Conservation (phyloP, 2,329 filamentous ascomycete genomes). For the Colletotrichum ledebouriae region DNA sequence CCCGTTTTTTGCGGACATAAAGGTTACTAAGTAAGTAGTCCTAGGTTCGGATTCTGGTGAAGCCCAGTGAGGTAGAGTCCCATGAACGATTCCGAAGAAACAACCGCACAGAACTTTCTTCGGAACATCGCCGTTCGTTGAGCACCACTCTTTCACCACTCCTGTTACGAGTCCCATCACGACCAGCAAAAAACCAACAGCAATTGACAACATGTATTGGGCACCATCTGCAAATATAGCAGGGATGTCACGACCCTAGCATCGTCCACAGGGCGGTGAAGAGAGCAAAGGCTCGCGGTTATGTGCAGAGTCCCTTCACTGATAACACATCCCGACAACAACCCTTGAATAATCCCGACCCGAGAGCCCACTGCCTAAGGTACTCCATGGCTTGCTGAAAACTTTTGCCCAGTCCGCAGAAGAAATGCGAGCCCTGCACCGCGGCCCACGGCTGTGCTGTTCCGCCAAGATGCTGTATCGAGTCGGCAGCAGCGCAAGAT, state of each 20-base stretch:
- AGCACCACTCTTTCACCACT: neutral
- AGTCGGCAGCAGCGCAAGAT: constrained; percentile 6
- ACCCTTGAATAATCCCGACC: constrained; percentile 15
- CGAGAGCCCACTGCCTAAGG: constrained; percentile 6
- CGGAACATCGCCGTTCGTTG: constrained; percentile 21
- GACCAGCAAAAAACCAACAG: neutral
- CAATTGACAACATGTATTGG: constrained; percentile 7
- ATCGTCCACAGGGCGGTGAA: constrained; percentile 32
- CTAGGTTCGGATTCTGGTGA: neutral
- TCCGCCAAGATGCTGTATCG: constrained; percentile 1
- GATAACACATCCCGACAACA: constrained; percentile 22
- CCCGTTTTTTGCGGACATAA: no score
- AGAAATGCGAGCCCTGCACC: constrained; percentile 9
- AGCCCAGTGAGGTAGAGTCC: neutral
- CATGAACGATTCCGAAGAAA: no score
- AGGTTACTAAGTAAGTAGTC: no score
- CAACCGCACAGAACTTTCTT: neutral
- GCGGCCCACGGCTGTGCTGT: constrained; percentile 13
- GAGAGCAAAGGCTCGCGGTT: constrained; percentile 3
- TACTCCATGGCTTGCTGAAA: constrained; percentile 9
- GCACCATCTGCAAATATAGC: constrained; percentile 17
- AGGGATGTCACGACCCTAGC: constrained; percentile 28
- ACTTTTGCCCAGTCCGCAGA: constrained; percentile 9
- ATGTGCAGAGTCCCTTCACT: constrained; percentile 30
- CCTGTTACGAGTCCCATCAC: neutral